phyloP scores from a whole-genome alignment of 441 rosid genomes.

The Lepidium campestre region DNA sequence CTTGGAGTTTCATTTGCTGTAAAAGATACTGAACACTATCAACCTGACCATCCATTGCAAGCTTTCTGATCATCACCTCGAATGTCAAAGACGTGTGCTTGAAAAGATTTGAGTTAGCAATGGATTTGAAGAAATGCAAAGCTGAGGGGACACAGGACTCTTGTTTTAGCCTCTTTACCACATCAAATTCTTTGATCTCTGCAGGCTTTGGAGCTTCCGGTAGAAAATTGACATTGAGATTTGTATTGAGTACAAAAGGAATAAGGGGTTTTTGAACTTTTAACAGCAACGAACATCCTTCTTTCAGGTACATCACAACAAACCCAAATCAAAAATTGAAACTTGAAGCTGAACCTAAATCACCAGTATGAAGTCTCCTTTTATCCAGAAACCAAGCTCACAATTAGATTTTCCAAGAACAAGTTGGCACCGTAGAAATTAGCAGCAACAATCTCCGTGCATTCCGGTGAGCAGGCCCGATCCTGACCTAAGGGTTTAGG shows the following conservation, averaged over 20 bases:
- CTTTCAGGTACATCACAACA: constrained; percentile 48
- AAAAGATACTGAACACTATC: constrained; percentile 72
- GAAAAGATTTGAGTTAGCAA: constrained; percentile 61
- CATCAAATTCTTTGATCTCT: constrained; percentile 42
- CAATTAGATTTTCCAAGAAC: too few relatives aligned
- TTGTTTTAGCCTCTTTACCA: constrained; percentile 38
- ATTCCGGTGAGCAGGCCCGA: too few relatives aligned
- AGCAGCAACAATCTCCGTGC: too few relatives aligned
- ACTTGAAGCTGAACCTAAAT: background rate
- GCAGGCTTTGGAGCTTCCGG: constrained; percentile 14
- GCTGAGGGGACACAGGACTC: constrained; percentile 47
- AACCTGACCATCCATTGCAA: constrained; percentile 41
- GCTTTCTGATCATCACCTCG: constrained; percentile 56
- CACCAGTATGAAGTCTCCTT: background rate
- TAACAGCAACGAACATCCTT: constrained; percentile 56
- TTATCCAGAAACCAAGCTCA: too few relatives aligned
- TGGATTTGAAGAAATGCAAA: constrained; percentile 54
- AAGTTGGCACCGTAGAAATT: too few relatives aligned
- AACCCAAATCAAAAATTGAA: background rate
- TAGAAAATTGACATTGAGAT: constrained; percentile 33
- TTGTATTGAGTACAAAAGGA: constrained; percentile 53
- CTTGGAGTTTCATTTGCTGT: constrained; percentile 91
- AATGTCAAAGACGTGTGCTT: constrained; percentile 68
- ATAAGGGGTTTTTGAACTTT: constrained; percentile 51
- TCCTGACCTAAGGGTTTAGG: too few relatives aligned